A percentile compares a stretch with the other conserved stretches of the same genome.
These are phyloP conservation scores for Verticillium nubilum DNA, from an alignment of 2,329 filamentous ascomycete species.

Conservation along the genomic window DNA sequence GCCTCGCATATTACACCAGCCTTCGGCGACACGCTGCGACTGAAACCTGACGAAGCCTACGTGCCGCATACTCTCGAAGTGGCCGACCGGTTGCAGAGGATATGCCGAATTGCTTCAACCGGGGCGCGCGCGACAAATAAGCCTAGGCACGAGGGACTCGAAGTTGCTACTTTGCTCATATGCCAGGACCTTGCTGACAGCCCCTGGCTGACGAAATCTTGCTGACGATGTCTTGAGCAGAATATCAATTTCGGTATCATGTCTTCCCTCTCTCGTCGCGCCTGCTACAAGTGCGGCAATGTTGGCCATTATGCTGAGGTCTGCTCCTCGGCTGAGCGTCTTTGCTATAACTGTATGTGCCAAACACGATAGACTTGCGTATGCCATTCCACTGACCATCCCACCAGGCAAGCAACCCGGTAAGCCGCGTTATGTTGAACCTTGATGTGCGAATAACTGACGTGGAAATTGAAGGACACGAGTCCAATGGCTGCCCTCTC, in stretches of 20 bases:
- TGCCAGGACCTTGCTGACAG: too few relatives aligned
- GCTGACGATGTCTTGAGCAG: constrained; percentile 10
- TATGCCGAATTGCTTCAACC: too few relatives aligned
- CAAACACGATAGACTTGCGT: background rate
- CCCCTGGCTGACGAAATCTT: background rate
- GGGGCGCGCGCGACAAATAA: too few relatives aligned
- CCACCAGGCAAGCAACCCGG: constrained; percentile 72
- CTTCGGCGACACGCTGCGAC: too few relatives aligned
- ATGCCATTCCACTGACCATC: constrained; percentile 2
- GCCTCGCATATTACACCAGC: too few relatives aligned
- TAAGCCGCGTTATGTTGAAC: constrained; percentile 23
- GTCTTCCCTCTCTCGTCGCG: constrained; percentile 76
- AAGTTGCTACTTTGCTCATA: too few relatives aligned
- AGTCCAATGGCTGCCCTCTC: constrained; percentile 95
- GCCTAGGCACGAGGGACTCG: too few relatives aligned
- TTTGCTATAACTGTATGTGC: constrained; percentile 96
- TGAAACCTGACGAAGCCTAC: too few relatives aligned
- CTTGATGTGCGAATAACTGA: constrained; percentile 7
- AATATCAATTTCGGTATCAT: constrained; percentile 39
- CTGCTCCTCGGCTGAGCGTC: constrained; percentile 94
- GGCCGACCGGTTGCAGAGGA: too few relatives aligned
- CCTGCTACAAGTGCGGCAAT: constrained; percentile 80
- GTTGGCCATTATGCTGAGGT: constrained; percentile 81
- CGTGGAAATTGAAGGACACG: constrained; percentile 60
- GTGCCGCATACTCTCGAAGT: too few relatives aligned